Evolutionary conservation across 2,329 filamentous ascomycete genomes (phyloP).

Genomic region (Scedosporium aurantiacum): DNA sequence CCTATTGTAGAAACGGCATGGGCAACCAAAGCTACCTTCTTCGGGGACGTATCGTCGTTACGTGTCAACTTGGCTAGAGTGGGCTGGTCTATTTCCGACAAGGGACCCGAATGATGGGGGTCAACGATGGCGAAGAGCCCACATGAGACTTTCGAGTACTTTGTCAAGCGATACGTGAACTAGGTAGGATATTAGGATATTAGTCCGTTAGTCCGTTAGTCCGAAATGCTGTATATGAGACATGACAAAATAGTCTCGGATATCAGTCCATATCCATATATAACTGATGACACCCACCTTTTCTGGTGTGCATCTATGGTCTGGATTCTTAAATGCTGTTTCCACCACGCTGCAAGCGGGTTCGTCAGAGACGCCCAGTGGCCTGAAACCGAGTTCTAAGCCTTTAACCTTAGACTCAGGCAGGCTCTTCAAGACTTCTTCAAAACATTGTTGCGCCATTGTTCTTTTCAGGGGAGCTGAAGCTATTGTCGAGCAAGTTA

Average conservation of each 20-base stretch:
- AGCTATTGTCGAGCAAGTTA: background rate
- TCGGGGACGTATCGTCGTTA: constrained; percentile 11
- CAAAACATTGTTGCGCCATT: background rate
- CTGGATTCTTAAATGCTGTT: background rate
- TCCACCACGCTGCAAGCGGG: background rate
- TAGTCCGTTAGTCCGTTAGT: too few relatives aligned
- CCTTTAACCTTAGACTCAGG: background rate
- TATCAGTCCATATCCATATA: background rate
- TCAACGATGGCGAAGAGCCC: constrained; percentile 65
- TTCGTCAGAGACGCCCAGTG: background rate
- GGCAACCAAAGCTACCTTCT: constrained; percentile 53
- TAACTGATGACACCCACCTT: background rate
- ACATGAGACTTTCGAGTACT: constrained; percentile 65
- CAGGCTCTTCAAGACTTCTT: background rate
- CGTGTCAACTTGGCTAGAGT: background rate
- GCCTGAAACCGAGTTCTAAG: background rate
- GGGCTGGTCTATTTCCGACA: background rate
- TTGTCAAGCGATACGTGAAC: constrained; percentile 66
- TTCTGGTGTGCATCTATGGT: background rate
- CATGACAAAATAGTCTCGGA: background rate
- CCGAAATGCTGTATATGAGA: background rate
- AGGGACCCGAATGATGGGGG: constrained; percentile 14
- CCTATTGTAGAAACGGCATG: constrained; percentile 71
- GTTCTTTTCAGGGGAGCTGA: background rate
- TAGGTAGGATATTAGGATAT: constrained; percentile 23